These are phyloP conservation scores for Pseudomassariella vexata DNA, from an alignment of 2,329 filamentous ascomycete genomes.

Conservation along the genomic window DNA sequence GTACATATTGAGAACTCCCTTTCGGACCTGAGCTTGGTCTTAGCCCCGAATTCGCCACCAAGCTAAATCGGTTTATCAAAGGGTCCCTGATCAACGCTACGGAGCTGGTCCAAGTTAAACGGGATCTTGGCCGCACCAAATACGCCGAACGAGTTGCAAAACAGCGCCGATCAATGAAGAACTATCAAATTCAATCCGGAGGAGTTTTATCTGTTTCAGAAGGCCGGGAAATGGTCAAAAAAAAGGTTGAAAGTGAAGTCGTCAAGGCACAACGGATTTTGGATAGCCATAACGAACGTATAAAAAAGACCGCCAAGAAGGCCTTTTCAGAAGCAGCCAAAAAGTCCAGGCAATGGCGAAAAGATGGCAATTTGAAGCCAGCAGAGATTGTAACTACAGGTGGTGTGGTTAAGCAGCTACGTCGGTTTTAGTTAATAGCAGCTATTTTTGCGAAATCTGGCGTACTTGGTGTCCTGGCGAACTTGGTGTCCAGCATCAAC, in stretches of 20 bases:
- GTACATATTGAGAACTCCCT: neutral
- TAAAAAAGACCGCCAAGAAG: too few relatives aligned
- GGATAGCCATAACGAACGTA: too few relatives aligned
- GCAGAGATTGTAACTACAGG: too few relatives aligned
- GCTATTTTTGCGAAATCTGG: too few relatives aligned
- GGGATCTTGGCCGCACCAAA: neutral
- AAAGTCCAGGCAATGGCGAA: too few relatives aligned
- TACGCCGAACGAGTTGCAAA: constrained; percentile 1
- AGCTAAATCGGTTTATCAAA: neutral
- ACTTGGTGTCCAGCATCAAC: too few relatives aligned
- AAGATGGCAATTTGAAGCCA: too few relatives aligned
- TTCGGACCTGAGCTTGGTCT: too few relatives aligned
- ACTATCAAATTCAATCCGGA: constrained; percentile 1
- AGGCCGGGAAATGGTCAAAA: constrained; percentile 1
- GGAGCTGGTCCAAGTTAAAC: constrained; percentile 1
- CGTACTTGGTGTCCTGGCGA: too few relatives aligned
- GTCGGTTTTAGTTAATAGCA: too few relatives aligned
- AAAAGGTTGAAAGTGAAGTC: neutral
- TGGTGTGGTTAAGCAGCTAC: too few relatives aligned
- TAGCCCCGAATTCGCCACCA: neutral
- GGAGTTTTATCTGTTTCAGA: constrained; percentile 1
- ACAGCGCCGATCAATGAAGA: neutral
- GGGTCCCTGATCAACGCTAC: neutral
- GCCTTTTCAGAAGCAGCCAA: too few relatives aligned
- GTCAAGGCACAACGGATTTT: neutral